Conservation (phyloP, 805 yeast genomes). For the Maudiozyma bulderi region DNA sequence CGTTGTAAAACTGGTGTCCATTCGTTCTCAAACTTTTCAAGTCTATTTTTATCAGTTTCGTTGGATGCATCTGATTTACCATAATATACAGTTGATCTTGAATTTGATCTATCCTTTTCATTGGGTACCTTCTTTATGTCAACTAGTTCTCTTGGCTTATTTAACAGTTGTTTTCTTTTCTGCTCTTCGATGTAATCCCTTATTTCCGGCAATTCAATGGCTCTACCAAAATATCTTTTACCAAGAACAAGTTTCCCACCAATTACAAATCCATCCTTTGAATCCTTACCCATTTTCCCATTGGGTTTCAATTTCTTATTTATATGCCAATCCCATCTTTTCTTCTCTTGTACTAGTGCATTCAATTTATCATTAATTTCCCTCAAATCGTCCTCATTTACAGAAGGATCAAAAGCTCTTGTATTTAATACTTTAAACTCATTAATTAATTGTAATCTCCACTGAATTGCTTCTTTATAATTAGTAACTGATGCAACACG, state of each 20-base stretch:
- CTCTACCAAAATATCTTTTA: conserved; percentile 73
- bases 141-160: conserved; percentile 4
- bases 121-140: conserved; percentile 7
- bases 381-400: conserved; percentile 54
- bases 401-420: conserved; percentile 50
- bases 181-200: conserved; percentile 34
- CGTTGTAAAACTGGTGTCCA: conserved; percentile 11
- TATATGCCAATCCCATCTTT: conserved; percentile 73
- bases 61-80: neutral
- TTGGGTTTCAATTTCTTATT: conserved; percentile 31
- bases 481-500: conserved; percentile 42
- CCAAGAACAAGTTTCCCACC: conserved; percentile 37
- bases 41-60: neutral
- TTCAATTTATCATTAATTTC: conserved; percentile 70
- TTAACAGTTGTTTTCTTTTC: conserved; percentile 15
- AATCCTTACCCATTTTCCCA: neutral
- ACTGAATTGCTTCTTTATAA: conserved; percentile 58
- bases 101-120: neutral
- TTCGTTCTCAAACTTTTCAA: conserved; percentile 7
- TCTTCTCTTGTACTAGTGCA: conserved; percentile 52
- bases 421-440: conserved; percentile 57
- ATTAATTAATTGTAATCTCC: conserved; percentile 50
- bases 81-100: neutral
- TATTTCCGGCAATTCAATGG: conserved; percentile 71
- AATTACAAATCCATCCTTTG: neutral